phyloP scores from a whole-genome alignment of 1,284 basidiomycete species.

The Clitocybe nebularis region DNA sequence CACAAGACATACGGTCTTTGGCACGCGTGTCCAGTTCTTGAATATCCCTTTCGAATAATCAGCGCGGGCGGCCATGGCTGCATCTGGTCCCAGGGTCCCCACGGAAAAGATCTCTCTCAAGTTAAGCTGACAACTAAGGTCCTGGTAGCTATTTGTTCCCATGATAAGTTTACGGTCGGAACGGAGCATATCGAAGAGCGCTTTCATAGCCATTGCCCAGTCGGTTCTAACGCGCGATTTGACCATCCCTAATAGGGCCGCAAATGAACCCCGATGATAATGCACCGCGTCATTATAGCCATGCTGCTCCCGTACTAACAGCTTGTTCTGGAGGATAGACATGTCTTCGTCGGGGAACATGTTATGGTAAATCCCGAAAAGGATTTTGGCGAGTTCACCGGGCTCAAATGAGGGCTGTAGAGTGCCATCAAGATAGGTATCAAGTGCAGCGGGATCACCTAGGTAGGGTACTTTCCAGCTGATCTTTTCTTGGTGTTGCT shows the following conservation, averaged over 20 bases:
- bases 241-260: constrained; percentile 35
- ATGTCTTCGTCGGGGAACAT: constrained; percentile 42
- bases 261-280: constrained; percentile 44
- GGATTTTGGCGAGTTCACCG: constrained; percentile 32
- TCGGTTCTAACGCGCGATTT: constrained; percentile 28
- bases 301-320: too few relatives aligned
- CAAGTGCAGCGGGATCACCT: constrained; percentile 14
- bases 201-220: constrained; percentile 31
- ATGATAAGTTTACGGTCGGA: constrained; percentile 28
- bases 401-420: constrained; percentile 22
- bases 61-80: neutral
- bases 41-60: constrained; percentile 22
- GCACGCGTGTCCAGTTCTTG: constrained; percentile 27
- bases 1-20: constrained; percentile 31
- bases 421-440: neutral
- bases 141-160: constrained; percentile 35
- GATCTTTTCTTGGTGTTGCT: too few relatives aligned
- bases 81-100: constrained; percentile 11
- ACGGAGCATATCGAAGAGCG: constrained; percentile 25
- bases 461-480: too few relatives aligned
- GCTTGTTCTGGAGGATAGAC: constrained; percentile 8
- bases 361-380: constrained; percentile 43
- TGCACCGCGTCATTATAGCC: too few relatives aligned
- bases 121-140: constrained; percentile 37
- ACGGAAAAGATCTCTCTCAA: constrained; percentile 26